These are phyloP conservation scores for Xenoacremonium recifei DNA, from an alignment of 2,329 filamentous ascomycete genomes.

Conservation along the genomic window DNA sequence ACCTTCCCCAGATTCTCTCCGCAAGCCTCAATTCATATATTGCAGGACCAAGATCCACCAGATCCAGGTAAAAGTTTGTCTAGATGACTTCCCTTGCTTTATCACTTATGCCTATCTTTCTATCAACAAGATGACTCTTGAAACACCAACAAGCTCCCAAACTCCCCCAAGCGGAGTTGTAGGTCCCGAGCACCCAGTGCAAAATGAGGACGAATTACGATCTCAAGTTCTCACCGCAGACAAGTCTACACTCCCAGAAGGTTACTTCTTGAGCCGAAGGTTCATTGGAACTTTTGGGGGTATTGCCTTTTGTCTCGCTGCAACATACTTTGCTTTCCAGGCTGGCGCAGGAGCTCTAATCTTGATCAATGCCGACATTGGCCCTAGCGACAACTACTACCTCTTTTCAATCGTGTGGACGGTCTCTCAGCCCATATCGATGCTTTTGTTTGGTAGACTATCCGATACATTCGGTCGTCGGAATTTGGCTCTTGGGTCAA, in stretches of 20 bases:
- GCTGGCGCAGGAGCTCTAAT: conserved; percentile 13
- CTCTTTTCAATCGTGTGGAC: conserved; percentile 31
- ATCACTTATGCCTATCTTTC: too few relatives aligned
- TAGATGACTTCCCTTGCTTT: too few relatives aligned
- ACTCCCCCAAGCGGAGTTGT: too few relatives aligned
- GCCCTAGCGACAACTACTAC: conserved; percentile 21
- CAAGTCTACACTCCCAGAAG: conserved; percentile 10
- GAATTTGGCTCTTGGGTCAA: conserved; percentile 11
- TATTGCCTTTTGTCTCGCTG: conserved; percentile 17
- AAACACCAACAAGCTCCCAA: too few relatives aligned
- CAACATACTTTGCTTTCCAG: conserved; percentile 17
- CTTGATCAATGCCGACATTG: conserved; percentile 15
- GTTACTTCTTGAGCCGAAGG: conserved; percentile 15
- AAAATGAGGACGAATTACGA: conserved; percentile 12
- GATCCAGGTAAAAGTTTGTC: too few relatives aligned
- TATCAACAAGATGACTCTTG: too few relatives aligned
- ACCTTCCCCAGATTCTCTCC: too few relatives aligned
- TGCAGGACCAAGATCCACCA: too few relatives aligned
- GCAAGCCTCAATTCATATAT: too few relatives aligned
- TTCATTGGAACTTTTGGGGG: conserved; percentile 14
- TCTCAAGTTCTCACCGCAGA: conserved; percentile 16
- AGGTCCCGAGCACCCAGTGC: too few relatives aligned
- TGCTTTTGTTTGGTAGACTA: conserved; percentile 35
- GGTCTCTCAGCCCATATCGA: conserved; percentile 29
- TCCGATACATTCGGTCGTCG: conserved; percentile 36